Evolutionary conservation across 2,329 filamentous ascomycete genomes (phyloP), one percentile per base, ranked within the genome.

Genomic region (Paraphaeosphaeria minitans): DNA sequence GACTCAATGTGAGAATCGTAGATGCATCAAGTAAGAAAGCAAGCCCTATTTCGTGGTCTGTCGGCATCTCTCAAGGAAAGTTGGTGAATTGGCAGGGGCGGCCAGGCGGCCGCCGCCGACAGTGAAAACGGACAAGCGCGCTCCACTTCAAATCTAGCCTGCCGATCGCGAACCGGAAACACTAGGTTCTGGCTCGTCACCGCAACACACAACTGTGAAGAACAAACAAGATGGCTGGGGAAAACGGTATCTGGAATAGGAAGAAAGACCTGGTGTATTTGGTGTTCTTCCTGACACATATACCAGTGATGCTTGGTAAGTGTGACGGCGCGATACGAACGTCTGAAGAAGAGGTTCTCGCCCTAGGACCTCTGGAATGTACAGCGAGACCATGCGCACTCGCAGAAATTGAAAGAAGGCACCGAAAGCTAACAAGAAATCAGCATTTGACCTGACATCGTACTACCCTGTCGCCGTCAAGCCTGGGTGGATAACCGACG

Each of bases 381-480:
- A 31, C 29, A 8, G 2, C 2, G 8, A 31, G 29, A 31, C 29
- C 7, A 31, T 12, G 29, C 29, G 10, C 24, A 22, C n/a, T 41
- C 4, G 3, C 31, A 9, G 4, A 14, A 14, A 37, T 22, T 22
- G 45, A 16, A 29, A 12, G 6, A 9, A 39, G 4, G 35, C 13
- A n/a, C 35, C 5, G 3, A 39, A 51, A 22, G 22, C 55, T 54
- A 22, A 58, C n/a, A 9, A 35, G 24, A 27, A 37, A 21, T n/a
- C 63, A 89, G 86, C 82, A 43, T 81, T 89, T 68, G 87, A 90
- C 67, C 79, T 88, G 14, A 82, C 82, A 35, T 77, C 82, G n/a
- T 78, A 87, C 56, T 88, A 87, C 62, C 87, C 87, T 1, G 49
- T 76, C 4, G 73, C 74, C 39, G 64, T 87, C 9, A 80, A 79